These are phyloP conservation scores for Carpinus fangiana DNA, from an alignment of 306 rosid species.

Conservation along the genomic window DNA sequence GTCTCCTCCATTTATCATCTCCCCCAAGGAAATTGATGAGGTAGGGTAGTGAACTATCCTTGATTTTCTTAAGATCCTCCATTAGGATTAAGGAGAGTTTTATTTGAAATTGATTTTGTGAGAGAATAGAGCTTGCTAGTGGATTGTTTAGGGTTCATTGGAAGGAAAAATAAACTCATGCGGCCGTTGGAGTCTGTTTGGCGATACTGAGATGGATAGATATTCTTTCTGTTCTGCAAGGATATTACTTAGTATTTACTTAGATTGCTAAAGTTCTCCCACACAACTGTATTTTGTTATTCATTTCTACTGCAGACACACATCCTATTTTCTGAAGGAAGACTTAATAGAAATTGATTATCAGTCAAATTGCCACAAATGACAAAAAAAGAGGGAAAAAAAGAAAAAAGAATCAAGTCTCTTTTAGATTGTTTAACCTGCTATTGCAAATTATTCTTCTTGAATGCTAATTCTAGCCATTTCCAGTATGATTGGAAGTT, in stretches of 20 bases:
- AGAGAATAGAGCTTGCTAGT: background rate
- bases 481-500: background rate
- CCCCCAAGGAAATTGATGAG: constrained; percentile 74
- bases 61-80: constrained; percentile 13
- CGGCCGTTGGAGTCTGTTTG: background rate
- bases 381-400: background rate
- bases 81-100: background rate
- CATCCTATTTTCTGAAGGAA: background rate
- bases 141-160: background rate
- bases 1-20: constrained; percentile 76
- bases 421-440: background rate
- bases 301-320: background rate
- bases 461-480: background rate
- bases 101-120: background rate
- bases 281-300: background rate
- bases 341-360: background rate
- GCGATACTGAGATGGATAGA: background rate
- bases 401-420: background rate
- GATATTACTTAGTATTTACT: background rate
- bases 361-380: background rate
- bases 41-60: constrained; percentile 37
- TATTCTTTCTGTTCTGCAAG: background rate
- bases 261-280: background rate
- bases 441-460: background rate
- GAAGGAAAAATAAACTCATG: background rate